Evolutionary conservation across 768 basidiomycete genomes (phyloP).

Genomic region (Termitomyces sp.): DNA sequence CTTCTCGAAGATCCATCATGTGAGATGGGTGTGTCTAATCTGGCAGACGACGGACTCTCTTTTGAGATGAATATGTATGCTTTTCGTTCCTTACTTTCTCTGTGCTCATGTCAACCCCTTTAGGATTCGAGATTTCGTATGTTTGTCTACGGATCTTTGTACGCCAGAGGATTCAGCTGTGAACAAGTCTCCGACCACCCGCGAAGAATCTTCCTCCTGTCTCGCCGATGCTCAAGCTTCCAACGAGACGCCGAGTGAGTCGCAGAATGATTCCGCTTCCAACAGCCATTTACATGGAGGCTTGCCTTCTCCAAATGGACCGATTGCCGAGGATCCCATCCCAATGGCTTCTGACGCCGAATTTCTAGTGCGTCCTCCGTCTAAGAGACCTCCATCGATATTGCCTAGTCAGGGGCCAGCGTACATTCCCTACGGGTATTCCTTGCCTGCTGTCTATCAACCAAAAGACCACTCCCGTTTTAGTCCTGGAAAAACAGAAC

Average conservation of each 20-base stretch:
- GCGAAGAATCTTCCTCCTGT: background rate
- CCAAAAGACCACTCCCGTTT: background rate
- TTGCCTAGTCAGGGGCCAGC: background rate
- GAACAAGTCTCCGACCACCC: background rate
- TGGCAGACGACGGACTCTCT: constrained; percentile 3
- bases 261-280: background rate
- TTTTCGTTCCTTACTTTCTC: background rate
- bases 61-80: constrained; percentile 13
- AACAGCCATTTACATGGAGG: background rate
- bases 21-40: constrained; percentile 4
- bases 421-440: background rate
- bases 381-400: background rate
- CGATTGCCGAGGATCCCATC: background rate
- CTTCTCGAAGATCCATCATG: constrained; percentile 4
- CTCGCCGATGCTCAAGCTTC: background rate
- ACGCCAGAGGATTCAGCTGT: background rate
- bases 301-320: background rate
- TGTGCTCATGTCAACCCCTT: background rate
- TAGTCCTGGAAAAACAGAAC: background rate
- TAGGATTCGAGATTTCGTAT: constrained; percentile 11
- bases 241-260: background rate
- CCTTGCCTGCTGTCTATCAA: background rate
- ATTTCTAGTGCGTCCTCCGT: background rate
- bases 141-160: constrained; percentile 7
- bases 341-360: background rate